Percentiles rank a stretch among this genome's conserved stretches.
These are phyloP conservation scores for Alternaria tenuissima DNA, from an alignment of 2,329 filamentous ascomycete genomes.

Conservation along the genomic window DNA sequence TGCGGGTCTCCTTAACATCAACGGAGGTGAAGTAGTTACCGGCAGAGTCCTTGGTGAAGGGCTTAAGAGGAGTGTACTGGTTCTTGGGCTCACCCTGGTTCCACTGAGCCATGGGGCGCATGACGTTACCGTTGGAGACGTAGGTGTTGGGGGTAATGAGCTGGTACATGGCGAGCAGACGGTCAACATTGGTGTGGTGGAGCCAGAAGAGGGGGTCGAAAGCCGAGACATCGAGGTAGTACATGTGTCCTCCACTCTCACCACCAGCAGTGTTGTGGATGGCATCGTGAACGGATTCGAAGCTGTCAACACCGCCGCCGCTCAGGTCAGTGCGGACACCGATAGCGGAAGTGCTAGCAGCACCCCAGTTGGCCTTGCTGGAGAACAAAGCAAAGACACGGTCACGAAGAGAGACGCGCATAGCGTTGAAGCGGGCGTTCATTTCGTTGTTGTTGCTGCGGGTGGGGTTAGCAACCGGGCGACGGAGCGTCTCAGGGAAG, in stretches of 20 bases:
- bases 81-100: constrained; percentile 60
- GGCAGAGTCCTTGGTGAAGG: constrained; percentile 43
- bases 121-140: constrained; percentile 58
- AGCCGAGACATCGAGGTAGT: constrained; percentile 74
- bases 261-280: constrained; percentile 48
- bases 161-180: constrained; percentile 78
- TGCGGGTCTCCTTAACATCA: constrained; percentile 45
- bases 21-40: constrained; percentile 57
- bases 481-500: constrained; percentile 43
- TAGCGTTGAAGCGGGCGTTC: constrained; percentile 36
- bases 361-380: constrained; percentile 42
- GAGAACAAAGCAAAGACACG: constrained; percentile 49
- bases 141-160: constrained; percentile 74
- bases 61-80: constrained; percentile 57
- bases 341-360: constrained; percentile 39
- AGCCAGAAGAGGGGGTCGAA: constrained; percentile 73
- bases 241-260: constrained; percentile 72
- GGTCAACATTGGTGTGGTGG: constrained; percentile 51
- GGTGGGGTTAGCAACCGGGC: constrained; percentile 42
- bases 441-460: constrained; percentile 51
- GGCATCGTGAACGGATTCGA: constrained; percentile 48
- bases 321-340: constrained; percentile 42
- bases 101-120: constrained; percentile 46
- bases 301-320: constrained; percentile 46
- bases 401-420: constrained; percentile 46